Evolutionary conservation across 257 asterid genomes (phyloP), one percentile per base, ranked within the genome.

Genomic region (Leptodermis oblonga): DNA sequence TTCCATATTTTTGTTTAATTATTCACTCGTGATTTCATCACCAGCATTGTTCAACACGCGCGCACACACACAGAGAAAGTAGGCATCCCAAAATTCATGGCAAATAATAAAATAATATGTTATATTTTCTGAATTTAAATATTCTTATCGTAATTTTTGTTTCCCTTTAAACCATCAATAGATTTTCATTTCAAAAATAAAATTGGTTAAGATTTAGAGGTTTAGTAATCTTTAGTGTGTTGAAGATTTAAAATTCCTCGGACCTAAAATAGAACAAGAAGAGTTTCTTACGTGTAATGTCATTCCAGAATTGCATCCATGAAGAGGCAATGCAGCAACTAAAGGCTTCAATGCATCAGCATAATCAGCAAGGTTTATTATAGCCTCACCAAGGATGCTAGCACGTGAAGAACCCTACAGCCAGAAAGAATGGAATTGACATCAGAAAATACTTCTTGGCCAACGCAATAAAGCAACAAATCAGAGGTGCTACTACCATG

Each of bases 401-500:
- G 97, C 77, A 76, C 99, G 94, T 71, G 97, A 94, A 68, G 99
- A 79, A 68, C 99, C 99, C 99, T 94, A 88, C 54, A 68, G n/a
- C 70, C 65, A 65, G 73, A 34, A 64, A 77, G 67, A 67, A 74
- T 76, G 65, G 67, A 54, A 56, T 28, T 36, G 65, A 67, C 62
- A 56, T 71, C 1, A 43, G 37, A 39, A 67, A 34, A 39, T 20
- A 28, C 23, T n/a, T 30, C 52, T 14, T 17, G 39, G 62, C 37
- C 22, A 52, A 4, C 18, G 65, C 2, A 39, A 34, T 39, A 42
- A 13, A 65, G 37, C 33, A 43, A 46, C 33, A 48, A 76, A 11
- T 66, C 26, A 53, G 72, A 68, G 80, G 73, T n/a, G 46, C 65
- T 85, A 94, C 99, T 85, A 94, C 99, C 99, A 91, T 89, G 81